Conservation (phyloP, 139 green algal genomes). For the Medakamo hakoo region DNA sequence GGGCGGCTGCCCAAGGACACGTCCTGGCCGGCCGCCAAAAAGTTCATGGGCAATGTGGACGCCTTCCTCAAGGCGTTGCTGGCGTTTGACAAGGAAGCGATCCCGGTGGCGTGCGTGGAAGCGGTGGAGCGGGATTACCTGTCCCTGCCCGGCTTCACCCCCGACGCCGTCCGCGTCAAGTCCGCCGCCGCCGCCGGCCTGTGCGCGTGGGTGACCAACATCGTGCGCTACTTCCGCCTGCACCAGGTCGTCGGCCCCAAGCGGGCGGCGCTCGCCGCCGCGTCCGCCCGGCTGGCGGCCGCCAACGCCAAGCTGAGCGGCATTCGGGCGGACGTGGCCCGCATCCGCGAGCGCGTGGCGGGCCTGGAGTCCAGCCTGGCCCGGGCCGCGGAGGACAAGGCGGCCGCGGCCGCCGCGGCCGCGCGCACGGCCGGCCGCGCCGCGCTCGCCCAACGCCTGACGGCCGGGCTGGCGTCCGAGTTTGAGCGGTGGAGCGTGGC, state of each 20-base stretch:
- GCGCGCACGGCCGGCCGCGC: conserved; percentile 71
- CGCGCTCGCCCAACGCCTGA: conserved; percentile 66
- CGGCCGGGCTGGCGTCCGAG: conserved; percentile 74
- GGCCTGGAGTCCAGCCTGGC: conserved; percentile 63
- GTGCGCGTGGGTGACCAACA: conserved; percentile 82
- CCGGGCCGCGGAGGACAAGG: conserved; percentile 82
- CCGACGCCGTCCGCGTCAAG: conserved; percentile 66
- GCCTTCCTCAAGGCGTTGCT: conserved; percentile 68
- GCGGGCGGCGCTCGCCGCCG: conserved; percentile 55
- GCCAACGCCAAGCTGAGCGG: conserved; percentile 74
- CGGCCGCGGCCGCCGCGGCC: conserved; percentile 55
- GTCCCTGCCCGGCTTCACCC: conserved; percentile 53
- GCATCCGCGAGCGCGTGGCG: conserved; percentile 62
- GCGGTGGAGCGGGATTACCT: conserved; percentile 51
- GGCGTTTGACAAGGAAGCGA: conserved; percentile 87
- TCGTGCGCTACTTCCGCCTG: conserved; percentile 88
- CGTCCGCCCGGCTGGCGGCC: conserved; percentile 62
- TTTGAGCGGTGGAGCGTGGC: conserved; percentile 67
- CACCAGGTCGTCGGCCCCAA: conserved; percentile 87
- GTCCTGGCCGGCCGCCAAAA: conserved; percentile 65
- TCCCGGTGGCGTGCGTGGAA: conserved; percentile 46
- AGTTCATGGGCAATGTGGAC: conserved; percentile 84
- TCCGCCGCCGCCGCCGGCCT: conserved; percentile 73
- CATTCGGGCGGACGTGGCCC: conserved; percentile 64
- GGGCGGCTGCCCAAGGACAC: conserved; percentile 77